Conservation (phyloP, 371 early-diverging fungal genomes). For the Sanchytrium tribonematis region DNA sequence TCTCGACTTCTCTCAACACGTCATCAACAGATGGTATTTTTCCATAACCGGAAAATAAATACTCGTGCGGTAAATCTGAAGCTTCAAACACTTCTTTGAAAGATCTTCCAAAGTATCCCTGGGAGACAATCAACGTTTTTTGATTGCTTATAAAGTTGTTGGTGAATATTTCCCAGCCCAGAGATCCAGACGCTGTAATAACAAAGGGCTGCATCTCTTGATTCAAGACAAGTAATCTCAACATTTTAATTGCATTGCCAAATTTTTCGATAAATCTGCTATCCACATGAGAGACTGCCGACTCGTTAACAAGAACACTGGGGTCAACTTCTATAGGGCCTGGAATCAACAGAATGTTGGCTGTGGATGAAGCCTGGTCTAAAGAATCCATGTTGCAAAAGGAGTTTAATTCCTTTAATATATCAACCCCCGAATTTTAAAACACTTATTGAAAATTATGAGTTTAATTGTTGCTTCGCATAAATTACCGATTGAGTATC, state of each 20-base stretch:
- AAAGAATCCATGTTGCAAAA: too few relatives aligned
- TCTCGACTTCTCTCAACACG: constrained; percentile 24
- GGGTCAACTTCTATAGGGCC: background rate
- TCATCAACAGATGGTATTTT: constrained; percentile 20
- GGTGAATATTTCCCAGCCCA: constrained; percentile 79
- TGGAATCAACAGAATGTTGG: background rate
- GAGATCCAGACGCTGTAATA: constrained; percentile 68
- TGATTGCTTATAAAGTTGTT: constrained; percentile 72
- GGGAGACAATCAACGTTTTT: constrained; percentile 57
- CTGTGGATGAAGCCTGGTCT: background rate
- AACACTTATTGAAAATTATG: too few relatives aligned
- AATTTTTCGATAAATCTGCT: constrained; percentile 60
- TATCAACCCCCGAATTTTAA: too few relatives aligned
- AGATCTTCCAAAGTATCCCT: constrained; percentile 83
- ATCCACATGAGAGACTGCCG: constrained; percentile 43
- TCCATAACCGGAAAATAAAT: constrained; percentile 36
- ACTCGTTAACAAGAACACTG: background rate
- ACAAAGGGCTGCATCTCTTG: constrained; percentile 74
- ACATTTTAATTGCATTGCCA: constrained; percentile 51
- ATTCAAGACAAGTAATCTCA: constrained; percentile 45
- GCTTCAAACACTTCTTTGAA: constrained; percentile 69
- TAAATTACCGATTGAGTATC: background rate
- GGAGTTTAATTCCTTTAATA: too few relatives aligned
- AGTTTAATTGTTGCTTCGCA: background rate
- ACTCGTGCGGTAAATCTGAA: constrained; percentile 48